Conservation (phyloP, 768 basidiomycete species). For the Nidularia pulvinata region DNA sequence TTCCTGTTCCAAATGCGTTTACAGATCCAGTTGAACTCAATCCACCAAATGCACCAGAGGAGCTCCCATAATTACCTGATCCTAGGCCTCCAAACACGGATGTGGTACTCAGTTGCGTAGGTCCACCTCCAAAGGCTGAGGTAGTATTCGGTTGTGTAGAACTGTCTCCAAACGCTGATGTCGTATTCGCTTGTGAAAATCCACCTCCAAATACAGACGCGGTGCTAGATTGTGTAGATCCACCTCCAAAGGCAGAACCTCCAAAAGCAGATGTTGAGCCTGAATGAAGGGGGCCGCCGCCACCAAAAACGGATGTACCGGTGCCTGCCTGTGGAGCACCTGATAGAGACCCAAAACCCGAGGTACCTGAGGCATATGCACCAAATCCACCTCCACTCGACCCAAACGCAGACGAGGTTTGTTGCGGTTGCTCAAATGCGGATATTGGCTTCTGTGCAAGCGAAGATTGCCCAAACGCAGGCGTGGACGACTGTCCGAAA, state of each 20-base stretch:
- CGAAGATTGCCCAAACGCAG: conserved; percentile 17
- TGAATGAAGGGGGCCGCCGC: background rate
- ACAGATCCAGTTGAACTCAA: conserved; percentile 9
- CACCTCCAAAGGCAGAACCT: conserved; percentile 1
- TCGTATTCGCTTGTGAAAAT: conserved; percentile 13
- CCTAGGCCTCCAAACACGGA: conserved; percentile 13
- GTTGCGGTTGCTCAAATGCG: conserved; percentile 17
- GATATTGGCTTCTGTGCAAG: background rate
- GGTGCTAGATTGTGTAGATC: background rate
- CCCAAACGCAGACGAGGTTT: conserved; percentile 13
- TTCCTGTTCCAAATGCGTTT: conserved; percentile 23
- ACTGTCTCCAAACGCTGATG: conserved; percentile 19
- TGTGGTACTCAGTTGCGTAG: conserved; percentile 11
- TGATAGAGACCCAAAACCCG: no score
- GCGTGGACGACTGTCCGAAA: conserved; percentile 5
- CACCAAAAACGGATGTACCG: conserved; percentile 4
- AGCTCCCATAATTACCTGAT: conserved; percentile 9
- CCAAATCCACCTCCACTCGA: background rate
- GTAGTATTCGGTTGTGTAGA: conserved; percentile 11
- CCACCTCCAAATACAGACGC: conserved; percentile 20
- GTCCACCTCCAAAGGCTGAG: conserved; percentile 14
- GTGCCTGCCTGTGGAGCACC: conserved; percentile 2
- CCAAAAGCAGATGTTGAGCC: conserved; percentile 15
- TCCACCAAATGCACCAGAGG: conserved; percentile 15
- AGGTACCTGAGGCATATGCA: background rate